Evolutionary conservation across 352 stramenopile genomes (phyloP), one percentile per base, ranked within the genome.

Genomic region (Pythium chondricola): DNA sequence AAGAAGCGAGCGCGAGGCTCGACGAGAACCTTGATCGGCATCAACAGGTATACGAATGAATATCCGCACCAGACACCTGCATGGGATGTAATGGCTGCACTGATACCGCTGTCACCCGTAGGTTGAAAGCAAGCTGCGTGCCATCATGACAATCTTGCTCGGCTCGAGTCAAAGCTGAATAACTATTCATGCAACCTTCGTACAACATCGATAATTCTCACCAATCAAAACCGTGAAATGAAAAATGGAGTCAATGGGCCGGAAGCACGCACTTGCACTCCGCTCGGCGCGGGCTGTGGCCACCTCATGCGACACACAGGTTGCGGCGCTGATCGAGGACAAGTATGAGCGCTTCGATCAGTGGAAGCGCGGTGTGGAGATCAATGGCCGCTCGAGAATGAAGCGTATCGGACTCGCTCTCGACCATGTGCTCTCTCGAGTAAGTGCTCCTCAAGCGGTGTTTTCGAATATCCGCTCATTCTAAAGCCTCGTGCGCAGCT

Each of bases 291-390:
- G n/a, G n/a, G n/a, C n/a, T 25, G 43, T 53, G 14, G 2, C 44
- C 11, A 46, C 44, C 42, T 56, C 49, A 17, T 56, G 36, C 18
- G 71, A 88, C 42, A 55, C 49, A 3, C 76, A 84, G 43, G n/a
- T 83, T 6, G 55, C 43, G 27, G 47, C 42, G 18, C 24, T 79
- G 18, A 21, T 68, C 18, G 25, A 63, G 4, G 24, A 25, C 1
- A 13, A 32, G 4, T 78, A 71, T 25, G 30, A 67, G n/a, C 60
- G 68, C 43, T 86, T 82, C 38, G 45, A 67, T 22, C 72, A 86
- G 42, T 88, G 77, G 77, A 84, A 75, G 37, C 30, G 20, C 21
- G 61, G 51, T 4, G 24, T 47, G 8, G 64, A 69, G 9, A n/a
- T 51, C 32, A 48, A 41, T 11, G 11, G 26, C 8, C 62, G 49